Evolutionary conservation across 2,329 filamentous ascomycete species (phyloP), one percentile per base, ranked within the genome.

Genomic region (Clonostachys sp.): DNA sequence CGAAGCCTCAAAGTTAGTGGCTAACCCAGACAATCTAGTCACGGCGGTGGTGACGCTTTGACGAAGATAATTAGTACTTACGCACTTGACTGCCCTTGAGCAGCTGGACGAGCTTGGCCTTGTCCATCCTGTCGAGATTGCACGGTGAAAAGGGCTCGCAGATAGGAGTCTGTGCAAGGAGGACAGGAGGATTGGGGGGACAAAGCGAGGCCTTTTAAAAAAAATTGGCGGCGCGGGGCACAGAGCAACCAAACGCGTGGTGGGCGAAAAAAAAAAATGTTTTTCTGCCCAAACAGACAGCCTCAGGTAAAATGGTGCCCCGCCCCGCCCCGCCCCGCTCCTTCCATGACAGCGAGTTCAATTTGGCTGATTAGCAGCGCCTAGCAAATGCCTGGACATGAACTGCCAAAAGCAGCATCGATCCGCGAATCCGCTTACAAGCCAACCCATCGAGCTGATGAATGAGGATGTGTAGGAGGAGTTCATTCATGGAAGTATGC

Each of bases 61-160:
- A n/a, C 39, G 7, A 13, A 14, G n/a, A 39, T 30, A 42, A 38
- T 13, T 42, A 51, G 50, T 44, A 83, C 87, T 74, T 74, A 94
- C 89, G 91, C 67, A 90, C 84, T 71, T 95, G 81, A 61, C 92
- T 84, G 72, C 88, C 86, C 78, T 94, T 83, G 65, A 96, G 82
- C 72, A 96, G 83, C 74, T 87, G 80, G 57, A 94, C 80, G 66
- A 96, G 91, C 72, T 87, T 83, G 68, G 89, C 84, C 61, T 71
- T 72, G 55, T 73, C 70, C 69, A 72, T 72, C 49, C 48, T 62
- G 52, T 58, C 50, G 49, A 34, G 16, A 30, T 34, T 41, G 42
- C 35, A 44, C 36, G 34, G 12, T 33, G 41, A 20, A 48, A 48
- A 46, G 45, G 49, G 45, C 48, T 49, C 50, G 49, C 35, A 42